Percentiles rank a stretch among this genome's conserved stretches.
phyloP scores from a whole-genome alignment of 176 grass and related monocot genomes.

The Olyra latifolia region DNA sequence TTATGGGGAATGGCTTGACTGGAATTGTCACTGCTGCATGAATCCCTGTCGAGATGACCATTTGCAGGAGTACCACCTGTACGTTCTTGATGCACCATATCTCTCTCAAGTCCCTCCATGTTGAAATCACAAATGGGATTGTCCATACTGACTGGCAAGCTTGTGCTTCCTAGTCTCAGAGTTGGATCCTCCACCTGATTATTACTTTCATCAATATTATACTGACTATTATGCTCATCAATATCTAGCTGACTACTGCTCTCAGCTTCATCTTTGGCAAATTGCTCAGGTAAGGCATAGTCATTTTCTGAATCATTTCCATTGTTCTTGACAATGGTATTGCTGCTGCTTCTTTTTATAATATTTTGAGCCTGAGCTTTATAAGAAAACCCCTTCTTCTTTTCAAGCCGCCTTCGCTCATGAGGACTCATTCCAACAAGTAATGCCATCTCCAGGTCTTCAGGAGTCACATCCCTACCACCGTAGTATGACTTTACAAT shows the following conservation, averaged over 20 bases:
- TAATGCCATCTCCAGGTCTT: constrained; percentile 85
- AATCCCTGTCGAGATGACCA: constrained; percentile 24
- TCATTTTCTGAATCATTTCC: constrained; percentile 36
- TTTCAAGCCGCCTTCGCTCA: constrained; percentile 71
- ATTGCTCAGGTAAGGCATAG: constrained; percentile 28
- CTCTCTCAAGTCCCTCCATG: not conserved
- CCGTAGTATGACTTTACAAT: constrained; percentile 84
- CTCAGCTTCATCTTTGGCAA: constrained; percentile 20
- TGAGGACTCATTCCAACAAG: constrained; percentile 84
- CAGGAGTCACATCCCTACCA: constrained; percentile 64
- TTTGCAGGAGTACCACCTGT: constrained; percentile 27
- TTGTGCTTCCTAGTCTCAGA: constrained; percentile 14
- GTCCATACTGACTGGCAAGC: constrained; percentile 22
- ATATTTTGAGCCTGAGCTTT: constrained; percentile 49
- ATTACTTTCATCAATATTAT: constrained; percentile 24
- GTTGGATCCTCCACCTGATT: constrained; percentile 20
- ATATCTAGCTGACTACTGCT: constrained; percentile 14
- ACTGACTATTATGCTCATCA: constrained; percentile 8
- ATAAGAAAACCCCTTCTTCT: constrained; percentile 78
- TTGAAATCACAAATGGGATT: constrained; percentile 18
- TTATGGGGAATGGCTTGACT: constrained; percentile 33
- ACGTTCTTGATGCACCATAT: constrained; percentile 12
- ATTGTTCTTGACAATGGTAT: constrained; percentile 24
- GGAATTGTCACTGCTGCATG: constrained; percentile 35
- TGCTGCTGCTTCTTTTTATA: constrained; percentile 42